phyloP scores from a whole-genome alignment of 805 yeast genomes.

The Schizosaccharomyces lindneri region DNA sequence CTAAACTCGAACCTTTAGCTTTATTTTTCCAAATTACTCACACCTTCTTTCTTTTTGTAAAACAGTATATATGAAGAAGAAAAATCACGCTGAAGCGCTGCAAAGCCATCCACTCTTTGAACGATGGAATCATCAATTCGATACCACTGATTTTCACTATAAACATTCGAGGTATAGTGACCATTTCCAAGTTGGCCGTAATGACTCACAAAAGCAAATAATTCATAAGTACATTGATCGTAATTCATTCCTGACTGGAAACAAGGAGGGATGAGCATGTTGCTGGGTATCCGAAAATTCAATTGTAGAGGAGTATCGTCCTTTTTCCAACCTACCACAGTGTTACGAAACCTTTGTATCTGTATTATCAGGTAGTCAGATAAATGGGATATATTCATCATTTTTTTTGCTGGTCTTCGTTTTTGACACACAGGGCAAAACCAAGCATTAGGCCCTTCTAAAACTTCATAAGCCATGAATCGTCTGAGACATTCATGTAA shows the following conservation, averaged over 20 bases:
- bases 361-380: constrained; percentile 66
- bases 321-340: constrained; percentile 19
- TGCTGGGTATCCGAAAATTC: background rate
- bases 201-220: constrained; percentile 84
- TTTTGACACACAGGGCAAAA: constrained; percentile 49
- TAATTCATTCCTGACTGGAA: background rate
- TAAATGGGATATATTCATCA: constrained; percentile 44
- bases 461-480: constrained; percentile 47
- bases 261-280: background rate
- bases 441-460: constrained; percentile 69
- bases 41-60: background rate
- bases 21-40: background rate
- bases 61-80: background rate
- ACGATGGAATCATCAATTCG: constrained; percentile 36
- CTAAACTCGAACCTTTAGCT: background rate
- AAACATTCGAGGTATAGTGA: constrained; percentile 80
- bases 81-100: background rate
- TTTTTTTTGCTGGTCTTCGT: constrained; percentile 40
- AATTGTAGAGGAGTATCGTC: constrained; percentile 10
- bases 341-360: constrained; percentile 47
- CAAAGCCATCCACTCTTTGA: background rate
- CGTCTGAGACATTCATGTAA: constrained; percentile 32
- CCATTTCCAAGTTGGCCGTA: constrained; percentile 95
- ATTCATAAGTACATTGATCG: constrained; percentile 27
- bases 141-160: constrained; percentile 58